These are phyloP conservation scores for Saccharum spontaneum DNA, from an alignment of 176 grass and related monocot species.

Conservation along the genomic window DNA sequence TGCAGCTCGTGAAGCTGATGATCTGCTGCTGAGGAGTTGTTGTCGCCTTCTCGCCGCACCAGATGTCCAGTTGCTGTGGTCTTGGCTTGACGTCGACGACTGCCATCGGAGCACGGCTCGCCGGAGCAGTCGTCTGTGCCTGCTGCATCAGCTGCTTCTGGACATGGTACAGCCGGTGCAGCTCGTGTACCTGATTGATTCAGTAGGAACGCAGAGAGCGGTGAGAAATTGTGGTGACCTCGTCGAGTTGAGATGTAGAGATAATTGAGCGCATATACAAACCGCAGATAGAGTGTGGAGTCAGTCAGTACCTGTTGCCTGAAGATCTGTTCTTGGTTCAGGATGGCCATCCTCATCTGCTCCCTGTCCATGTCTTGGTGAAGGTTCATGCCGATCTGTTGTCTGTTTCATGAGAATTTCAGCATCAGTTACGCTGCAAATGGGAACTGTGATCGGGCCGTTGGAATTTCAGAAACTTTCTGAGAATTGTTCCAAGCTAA, in stretches of 20 bases:
- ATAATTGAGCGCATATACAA: not conserved
- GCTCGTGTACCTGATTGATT: constrained; percentile 58
- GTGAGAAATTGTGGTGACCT: not conserved
- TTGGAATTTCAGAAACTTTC: not conserved
- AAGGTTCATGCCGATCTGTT: constrained; percentile 4
- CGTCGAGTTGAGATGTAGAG: not conserved
- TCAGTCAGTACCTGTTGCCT: constrained; percentile 40
- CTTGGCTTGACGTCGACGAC: not conserved
- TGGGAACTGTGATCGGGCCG: not conserved
- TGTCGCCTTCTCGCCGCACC: not conserved
- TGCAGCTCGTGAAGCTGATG: constrained; percentile 16
- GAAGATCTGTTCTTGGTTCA: constrained; percentile 67
- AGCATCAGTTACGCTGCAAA: not conserved
- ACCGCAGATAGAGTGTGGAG: not conserved
- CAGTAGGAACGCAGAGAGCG: not conserved
- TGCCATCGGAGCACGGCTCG: not conserved
- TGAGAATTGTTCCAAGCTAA: not conserved
- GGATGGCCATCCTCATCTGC: constrained; percentile 53
- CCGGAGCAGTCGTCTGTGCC: not conserved
- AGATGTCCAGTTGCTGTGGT: not conserved
- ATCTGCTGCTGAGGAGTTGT: constrained; percentile 4
- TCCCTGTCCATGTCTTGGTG: constrained; percentile 51
- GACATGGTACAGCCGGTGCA: constrained; percentile 66
- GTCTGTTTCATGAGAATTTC: constrained; percentile 20
- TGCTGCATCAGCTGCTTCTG: constrained; percentile 52